phyloP scores from a whole-genome alignment of 169 alveolate species.

The Plasmodium knowlesi region DNA sequence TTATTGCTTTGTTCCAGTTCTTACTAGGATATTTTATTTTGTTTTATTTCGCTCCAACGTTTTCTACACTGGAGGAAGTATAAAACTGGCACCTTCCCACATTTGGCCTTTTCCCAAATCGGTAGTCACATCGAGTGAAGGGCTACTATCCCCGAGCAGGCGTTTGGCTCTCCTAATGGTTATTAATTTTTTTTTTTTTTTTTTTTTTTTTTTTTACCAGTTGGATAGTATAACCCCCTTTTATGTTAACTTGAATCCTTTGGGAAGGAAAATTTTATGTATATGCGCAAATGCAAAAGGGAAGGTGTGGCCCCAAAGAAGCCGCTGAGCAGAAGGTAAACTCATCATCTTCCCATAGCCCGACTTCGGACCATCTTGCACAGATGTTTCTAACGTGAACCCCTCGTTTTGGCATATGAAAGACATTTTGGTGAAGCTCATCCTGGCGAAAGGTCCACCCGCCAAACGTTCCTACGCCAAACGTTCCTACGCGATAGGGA shows the following conservation, averaged over 20 bases:
- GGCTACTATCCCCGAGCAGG: neutral
- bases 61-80: neutral
- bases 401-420: neutral
- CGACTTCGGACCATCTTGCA: neutral
- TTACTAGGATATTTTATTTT: neutral
- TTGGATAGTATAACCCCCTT: neutral
- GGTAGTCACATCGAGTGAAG: neutral
- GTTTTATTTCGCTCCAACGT: neutral
- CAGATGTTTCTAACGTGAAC: neutral
- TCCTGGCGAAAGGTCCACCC: neutral
- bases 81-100: neutral
- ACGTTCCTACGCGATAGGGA: too few species aligned
- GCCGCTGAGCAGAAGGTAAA: neutral
- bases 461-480: neutral
- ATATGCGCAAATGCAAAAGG: neutral
- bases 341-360: neutral
- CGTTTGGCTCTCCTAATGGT: neutral
- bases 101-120: neutral
- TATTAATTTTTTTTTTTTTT: neutral
- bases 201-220: constrained; percentile 5
- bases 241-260: neutral
- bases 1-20: neutral
- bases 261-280: neutral
- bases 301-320: neutral
- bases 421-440: neutral